Evolutionary conservation across 208 protist genomes (phyloP).

Genomic region (Acanthamoeba quina): DNA sequence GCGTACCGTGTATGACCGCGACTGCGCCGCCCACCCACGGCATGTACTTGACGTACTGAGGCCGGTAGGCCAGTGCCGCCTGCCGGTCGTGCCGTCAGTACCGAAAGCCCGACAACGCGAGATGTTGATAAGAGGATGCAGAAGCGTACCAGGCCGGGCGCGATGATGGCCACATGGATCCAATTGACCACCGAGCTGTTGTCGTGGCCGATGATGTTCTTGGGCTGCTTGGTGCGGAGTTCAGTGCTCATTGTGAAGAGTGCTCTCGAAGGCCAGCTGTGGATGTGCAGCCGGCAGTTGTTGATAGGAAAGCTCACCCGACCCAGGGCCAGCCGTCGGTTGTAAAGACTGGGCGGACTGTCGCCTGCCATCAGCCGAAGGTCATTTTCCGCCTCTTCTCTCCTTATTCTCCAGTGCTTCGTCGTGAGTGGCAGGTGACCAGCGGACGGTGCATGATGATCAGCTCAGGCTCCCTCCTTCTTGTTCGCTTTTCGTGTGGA

Average conservation of each 20-base stretch:
- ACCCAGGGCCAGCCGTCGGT: too few species aligned
- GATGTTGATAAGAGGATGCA: too few species aligned
- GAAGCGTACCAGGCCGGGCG: conserved; percentile 3
- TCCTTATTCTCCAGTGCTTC: background rate
- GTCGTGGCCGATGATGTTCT: conserved; percentile 69
- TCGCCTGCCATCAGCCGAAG: background rate
- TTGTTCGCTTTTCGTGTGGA: too few species aligned
- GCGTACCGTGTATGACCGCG: conserved; percentile 31
- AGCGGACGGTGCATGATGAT: background rate
- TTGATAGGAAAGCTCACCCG: background rate
- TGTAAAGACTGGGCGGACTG: background rate
- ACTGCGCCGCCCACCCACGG: conserved; percentile 16
- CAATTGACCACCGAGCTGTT: conserved; percentile 55
- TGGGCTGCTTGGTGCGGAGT: conserved; percentile 19
- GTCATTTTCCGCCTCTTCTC: background rate
- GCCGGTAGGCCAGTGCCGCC: conserved; percentile 37
- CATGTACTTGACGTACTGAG: conserved; percentile 48
- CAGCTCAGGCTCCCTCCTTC: too few species aligned
- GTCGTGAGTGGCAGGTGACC: background rate
- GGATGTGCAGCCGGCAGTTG: background rate
- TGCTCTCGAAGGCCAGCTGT: background rate
- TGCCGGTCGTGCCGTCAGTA: background rate
- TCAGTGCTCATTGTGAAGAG: conserved; percentile 16
- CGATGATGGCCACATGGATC: background rate
- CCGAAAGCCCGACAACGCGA: background rate